Conservation (phyloP, 169 alveolate genomes). For the Babesia bigemina region DNA sequence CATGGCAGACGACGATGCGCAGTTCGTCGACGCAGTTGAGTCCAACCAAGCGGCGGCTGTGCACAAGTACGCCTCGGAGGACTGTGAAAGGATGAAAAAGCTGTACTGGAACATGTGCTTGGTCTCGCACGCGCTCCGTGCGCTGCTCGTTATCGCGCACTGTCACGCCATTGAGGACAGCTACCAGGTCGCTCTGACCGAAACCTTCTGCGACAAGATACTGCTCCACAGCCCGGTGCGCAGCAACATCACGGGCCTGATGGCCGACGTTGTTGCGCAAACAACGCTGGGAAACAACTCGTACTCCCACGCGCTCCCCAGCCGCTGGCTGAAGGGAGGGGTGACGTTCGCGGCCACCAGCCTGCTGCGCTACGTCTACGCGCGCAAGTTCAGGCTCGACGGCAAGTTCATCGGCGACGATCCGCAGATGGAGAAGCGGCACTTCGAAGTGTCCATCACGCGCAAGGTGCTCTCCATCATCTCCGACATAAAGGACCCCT, state of each 20-base stretch:
- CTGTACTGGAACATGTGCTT: conserved; percentile 6
- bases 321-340: conserved; percentile 46
- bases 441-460: conserved; percentile 38
- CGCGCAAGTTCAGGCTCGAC: conserved; percentile 28
- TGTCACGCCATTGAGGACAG: conserved; percentile 19
- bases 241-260: conserved; percentile 11
- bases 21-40: conserved; percentile 42
- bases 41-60: conserved; percentile 3
- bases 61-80: conserved; percentile 23
- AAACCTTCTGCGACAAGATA: conserved; percentile 37
- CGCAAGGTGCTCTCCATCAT: conserved; percentile 35
- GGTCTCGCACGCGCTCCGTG: conserved; percentile 20
- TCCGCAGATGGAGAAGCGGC: conserved; percentile 20
- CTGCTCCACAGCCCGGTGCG: conserved; percentile 47
- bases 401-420: conserved; percentile 37
- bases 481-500: conserved; percentile 54
- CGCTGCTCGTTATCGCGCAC: conserved; percentile 32
- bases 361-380: conserved; percentile 34
- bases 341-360: conserved; percentile 25
- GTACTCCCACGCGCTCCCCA: conserved; percentile 21
- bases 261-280: conserved; percentile 34
- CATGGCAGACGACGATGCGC: conserved; percentile 4
- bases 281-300: conserved; percentile 50
- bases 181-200: conserved; percentile 32
- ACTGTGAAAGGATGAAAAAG: conserved; percentile 3